Evolutionary conservation across 2,329 filamentous ascomycete genomes (phyloP), one percentile per base, ranked within the genome.

Genomic region (Fusarium gaditjirri): DNA sequence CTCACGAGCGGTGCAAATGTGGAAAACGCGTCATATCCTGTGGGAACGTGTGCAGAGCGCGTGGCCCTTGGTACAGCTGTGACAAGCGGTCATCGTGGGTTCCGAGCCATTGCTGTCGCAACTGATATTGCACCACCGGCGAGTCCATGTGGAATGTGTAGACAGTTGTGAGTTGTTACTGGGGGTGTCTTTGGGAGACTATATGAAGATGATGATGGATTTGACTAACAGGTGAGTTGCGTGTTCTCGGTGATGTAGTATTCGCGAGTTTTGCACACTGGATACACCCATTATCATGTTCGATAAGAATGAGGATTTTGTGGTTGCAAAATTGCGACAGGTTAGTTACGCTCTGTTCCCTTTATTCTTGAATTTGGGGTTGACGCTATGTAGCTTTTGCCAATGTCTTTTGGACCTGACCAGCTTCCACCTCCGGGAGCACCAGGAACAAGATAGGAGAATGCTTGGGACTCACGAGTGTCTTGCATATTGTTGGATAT

Each of bases 21-120:
- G 69, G 96, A 99, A 84, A 98, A 98, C 80, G 95, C 94, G 3
- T 86, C 92, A 33, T 98, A 97, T 80, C 95, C 96, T 0, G 95
- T 98, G 10, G 94, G 94, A n/a, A 97, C 93, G 6, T 98, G 96
- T 81, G 96, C 96, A 19, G 96, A 99, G 87, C 87, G 95, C 65
- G 93, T 95, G n/a, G 94, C 94, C 4, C 87, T 98, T 73, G 93
- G 90, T 12, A 94, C 91, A 42, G 95, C 95, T 27, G 89, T 98
- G 9, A 88, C 89, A 11, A 84, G 84, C 56, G 88, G 89, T 6
- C 82, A 88, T 72, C 82, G 81, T 38, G 77, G 57, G 13, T 94
- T 97, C 83, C 91, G 90, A 78, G 95, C 95, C 25, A 82, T 99
- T 27, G 95, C 93, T 21, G 94, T 99, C 8, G 89, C 93, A 11